Evolutionary conservation across 345 rosid genomes (phyloP).

Genomic region (Limnanthes douglasii): DNA sequence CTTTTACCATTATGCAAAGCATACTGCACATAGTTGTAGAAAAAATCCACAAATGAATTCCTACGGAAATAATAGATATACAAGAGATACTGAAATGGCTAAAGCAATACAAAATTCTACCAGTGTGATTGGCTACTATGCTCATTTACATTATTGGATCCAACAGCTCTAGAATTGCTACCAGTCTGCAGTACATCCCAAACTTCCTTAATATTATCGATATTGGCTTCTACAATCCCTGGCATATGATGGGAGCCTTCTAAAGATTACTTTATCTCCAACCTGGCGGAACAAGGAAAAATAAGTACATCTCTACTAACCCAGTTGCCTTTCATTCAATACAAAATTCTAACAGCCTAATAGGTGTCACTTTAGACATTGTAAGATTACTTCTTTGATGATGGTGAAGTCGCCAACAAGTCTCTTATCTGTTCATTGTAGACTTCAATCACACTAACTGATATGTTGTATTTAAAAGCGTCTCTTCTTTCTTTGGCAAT

Average conservation of each 20-base stretch:
- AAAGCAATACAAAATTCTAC: constrained; percentile 29
- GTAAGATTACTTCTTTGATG: constrained; percentile 79
- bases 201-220: constrained; percentile 52
- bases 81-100: constrained; percentile 1
- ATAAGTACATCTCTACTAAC: no score
- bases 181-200: constrained; percentile 88
- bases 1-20: constrained; percentile 80
- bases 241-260: constrained; percentile 84
- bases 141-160: constrained; percentile 93
- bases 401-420: constrained; percentile 62
- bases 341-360: constrained; percentile 61
- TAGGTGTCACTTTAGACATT: constrained; percentile 47
- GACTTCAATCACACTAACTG: constrained; percentile 95
- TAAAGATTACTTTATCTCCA: constrained; percentile 84
- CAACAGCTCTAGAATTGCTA: constrained; percentile 91
- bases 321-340: no score
- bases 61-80: constrained; percentile 2
- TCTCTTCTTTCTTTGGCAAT: constrained; percentile 69
- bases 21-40: constrained; percentile 36
- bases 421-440: constrained; percentile 97
- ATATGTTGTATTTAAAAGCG: constrained; percentile 42
- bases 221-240: constrained; percentile 76
- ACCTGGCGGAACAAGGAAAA: no score
- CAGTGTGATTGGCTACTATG: constrained; percentile 98
- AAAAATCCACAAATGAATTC: not conserved